Base-by-base conservation (phyloP, 2,329 filamentous ascomycete species). In the Sclerotinia spermophila region DNA sequence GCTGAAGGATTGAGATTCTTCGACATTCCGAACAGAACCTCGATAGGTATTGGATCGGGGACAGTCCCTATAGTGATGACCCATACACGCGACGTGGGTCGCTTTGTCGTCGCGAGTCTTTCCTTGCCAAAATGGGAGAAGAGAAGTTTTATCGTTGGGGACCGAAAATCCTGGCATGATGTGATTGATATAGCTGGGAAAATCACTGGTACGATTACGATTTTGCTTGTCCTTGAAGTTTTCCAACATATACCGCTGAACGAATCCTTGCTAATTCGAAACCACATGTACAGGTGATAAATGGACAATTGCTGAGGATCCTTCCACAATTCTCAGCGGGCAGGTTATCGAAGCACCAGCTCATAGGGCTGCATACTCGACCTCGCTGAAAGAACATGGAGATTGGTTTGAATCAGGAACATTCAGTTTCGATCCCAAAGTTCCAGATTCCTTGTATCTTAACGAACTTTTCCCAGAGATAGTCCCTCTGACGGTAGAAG, bases 41-140 rank as follows among this genome's bases (percentile, higher is more conserved):
- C 77, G 24, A 76, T 69, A 1, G 75, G 77, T 13, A 74, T 75
- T 2, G 77, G 76, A 2, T 55, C 72, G n/a, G 76, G 77, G 1
- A 73, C 74, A 21, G 55, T 30, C 0, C 72, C 71, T 7, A 55
- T 78, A 0, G 72, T 71, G 1, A 72, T 76, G 11, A 78, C 76
- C 1, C 72, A 77, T 35, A 75, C 76, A 5, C 73, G 72, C 40
- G 76, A 78, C n/a, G 69, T 78, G n/a, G 77, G 73, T 2, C 72
- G 70, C 13, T 79, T 75, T 48, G 62, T 78, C 0, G 74, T 75
- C 30, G 72, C 73, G 6, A 38, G 71, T 17, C 48, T 79, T 3
- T 73, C 71, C 35, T 53, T 76, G 6, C 66, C 72, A 11, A 55
- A 73, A 15, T 78, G 77, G 77, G 64, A 71, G 2, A 72, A 75